These are phyloP conservation scores for Fusarium drepaniforme DNA, from an alignment of 2,329 filamentous ascomycete species.

Conservation along the genomic window DNA sequence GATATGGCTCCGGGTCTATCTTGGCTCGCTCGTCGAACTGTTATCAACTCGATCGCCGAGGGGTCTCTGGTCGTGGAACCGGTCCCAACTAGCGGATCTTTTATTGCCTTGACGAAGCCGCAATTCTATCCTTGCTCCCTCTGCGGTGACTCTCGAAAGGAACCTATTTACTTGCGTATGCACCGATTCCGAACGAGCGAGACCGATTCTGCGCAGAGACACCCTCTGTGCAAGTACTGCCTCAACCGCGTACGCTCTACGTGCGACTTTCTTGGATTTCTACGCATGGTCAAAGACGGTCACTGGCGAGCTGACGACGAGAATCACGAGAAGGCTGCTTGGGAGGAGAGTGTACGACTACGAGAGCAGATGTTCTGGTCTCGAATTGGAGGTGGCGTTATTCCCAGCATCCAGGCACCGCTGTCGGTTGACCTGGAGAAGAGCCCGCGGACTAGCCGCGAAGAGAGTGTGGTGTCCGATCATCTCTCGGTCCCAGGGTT, in stretches of 20 bases:
- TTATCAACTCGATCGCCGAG: slow-evolving; percentile 85
- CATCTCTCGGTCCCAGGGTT: slow-evolving; percentile 37
- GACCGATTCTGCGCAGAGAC: slow-evolving; percentile 85
- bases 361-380: slow-evolving; percentile 98
- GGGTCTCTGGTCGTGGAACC: slow-evolving; percentile 92
- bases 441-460: slow-evolving; percentile 51
- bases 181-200: slow-evolving; percentile 93
- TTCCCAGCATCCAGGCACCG: slow-evolving; percentile 68
- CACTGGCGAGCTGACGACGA: slow-evolving; percentile 88
- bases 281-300: slow-evolving; percentile 92
- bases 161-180: slow-evolving; percentile 78
- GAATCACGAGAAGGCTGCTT: slow-evolving; percentile 87
- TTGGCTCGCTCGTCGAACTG: slow-evolving; percentile 90
- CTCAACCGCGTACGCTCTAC: slow-evolving; percentile 85
- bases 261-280: slow-evolving; percentile 92
- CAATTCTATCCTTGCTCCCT: slow-evolving; percentile 81
- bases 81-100: slow-evolving; percentile 71
- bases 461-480: slow-evolving; percentile 36
- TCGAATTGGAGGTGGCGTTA: slow-evolving; percentile 88
- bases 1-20: slow-evolving; percentile 92
- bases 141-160: slow-evolving; percentile 86
- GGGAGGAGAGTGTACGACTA: slow-evolving; percentile 93
- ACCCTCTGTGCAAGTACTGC: slow-evolving; percentile 92
- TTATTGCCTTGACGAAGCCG: slow-evolving; percentile 62
- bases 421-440: slow-evolving; percentile 47